Conservation (phyloP, 192 early-diverging fungal species). For the Coemansia sp. region DNA sequence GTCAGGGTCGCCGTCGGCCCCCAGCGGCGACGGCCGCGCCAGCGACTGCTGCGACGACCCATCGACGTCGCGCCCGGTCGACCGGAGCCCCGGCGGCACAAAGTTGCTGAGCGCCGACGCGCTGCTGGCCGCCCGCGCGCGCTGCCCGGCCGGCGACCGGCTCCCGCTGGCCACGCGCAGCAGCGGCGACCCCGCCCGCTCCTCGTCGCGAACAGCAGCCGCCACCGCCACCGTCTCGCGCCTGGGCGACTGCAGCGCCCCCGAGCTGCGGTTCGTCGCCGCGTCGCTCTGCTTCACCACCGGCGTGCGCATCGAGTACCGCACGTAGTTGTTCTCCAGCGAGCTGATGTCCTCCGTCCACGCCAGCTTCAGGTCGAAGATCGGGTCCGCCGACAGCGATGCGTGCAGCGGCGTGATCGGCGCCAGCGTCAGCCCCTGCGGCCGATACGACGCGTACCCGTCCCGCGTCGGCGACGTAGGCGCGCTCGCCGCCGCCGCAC, state of each 20-base stretch:
- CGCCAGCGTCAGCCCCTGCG: not conserved
- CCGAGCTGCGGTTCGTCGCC: not conserved
- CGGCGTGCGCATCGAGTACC: constrained; percentile 39
- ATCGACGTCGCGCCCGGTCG: constrained; percentile 6
- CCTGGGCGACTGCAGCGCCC: not conserved
- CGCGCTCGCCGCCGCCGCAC: constrained; percentile 2
- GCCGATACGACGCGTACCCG: constrained; percentile 5
- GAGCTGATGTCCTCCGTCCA: constrained; percentile 50
- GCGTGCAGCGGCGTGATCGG: constrained; percentile 6
- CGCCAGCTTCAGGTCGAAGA: constrained; percentile 27
- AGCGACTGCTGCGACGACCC: not conserved
- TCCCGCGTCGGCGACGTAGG: constrained; percentile 15
- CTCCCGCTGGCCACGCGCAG: constrained; percentile 22
- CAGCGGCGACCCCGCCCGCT: constrained; percentile 6
- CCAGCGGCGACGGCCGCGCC: not conserved
- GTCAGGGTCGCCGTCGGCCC: not conserved
- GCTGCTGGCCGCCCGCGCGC: constrained; percentile 34
- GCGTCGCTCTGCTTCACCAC: constrained; percentile 4
- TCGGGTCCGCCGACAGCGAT: constrained; percentile 8
- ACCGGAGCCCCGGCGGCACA: constrained; percentile 48
- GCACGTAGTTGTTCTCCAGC: constrained; percentile 46
- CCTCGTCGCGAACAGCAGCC: not conserved
- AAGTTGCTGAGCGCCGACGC: constrained; percentile 23
- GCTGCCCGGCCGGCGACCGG: constrained; percentile 16
- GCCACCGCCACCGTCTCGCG: constrained; percentile 1